A percentile compares a stretch with the other conserved stretches of the same genome.
phyloP scores from a whole-genome alignment of 371 early-diverging fungal genomes.

The Scutellospora calospora region DNA sequence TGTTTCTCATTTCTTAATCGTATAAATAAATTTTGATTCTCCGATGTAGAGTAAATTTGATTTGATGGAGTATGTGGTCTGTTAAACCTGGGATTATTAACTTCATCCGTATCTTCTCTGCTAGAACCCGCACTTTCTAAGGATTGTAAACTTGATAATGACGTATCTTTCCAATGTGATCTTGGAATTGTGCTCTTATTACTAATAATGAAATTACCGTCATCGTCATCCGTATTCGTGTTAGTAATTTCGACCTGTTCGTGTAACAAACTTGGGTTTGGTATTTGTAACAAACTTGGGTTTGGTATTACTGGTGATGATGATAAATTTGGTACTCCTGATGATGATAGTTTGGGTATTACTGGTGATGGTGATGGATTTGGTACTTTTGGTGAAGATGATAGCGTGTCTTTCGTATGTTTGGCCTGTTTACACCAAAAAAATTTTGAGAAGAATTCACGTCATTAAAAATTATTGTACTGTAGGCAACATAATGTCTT shows the following conservation, averaged over 20 bases:
- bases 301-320: neutral
- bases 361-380: neutral
- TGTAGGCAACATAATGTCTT: neutral
- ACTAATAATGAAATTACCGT: slow-evolving; percentile 7
- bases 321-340: neutral
- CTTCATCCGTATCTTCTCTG: no score
- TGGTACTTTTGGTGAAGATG: neutral
- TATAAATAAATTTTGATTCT: no score
- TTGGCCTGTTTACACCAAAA: slow-evolving; percentile 18
- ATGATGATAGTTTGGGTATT: neutral
- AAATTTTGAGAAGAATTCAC: slow-evolving; percentile 24
- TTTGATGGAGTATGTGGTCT: no score
- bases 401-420: neutral
- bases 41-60: no score
- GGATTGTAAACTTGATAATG: no score
- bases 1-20: no score
- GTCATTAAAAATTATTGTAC: neutral
- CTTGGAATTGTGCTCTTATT: neutral
- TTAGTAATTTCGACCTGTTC: no score
- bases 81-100: no score
- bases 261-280: no score
- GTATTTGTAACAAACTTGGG: no score
- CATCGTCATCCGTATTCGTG: no score
- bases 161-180: slow-evolving; percentile 11
- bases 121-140: no score